Evolutionary conservation across 257 asterid species (phyloP).

Genomic region (Solanum tarapatanum): DNA sequence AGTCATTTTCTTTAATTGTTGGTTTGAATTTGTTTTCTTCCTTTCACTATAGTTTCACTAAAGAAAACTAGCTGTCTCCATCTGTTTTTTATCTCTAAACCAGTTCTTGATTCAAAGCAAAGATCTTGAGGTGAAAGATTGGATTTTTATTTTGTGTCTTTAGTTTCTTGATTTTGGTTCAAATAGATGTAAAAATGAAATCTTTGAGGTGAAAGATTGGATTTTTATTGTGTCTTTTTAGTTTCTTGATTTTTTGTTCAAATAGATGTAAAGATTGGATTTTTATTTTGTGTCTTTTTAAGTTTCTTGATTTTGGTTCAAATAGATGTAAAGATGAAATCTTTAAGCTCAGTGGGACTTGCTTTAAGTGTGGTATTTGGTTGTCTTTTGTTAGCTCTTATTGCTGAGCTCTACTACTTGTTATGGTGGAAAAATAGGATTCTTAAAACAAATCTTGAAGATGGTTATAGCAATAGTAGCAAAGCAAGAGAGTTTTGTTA

Average conservation of each 20-base stretch:
- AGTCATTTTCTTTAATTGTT: background rate
- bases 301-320: background rate
- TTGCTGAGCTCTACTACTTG: conserved; percentile 58
- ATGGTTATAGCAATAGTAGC: conserved; percentile 10
- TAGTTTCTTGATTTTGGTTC: background rate
- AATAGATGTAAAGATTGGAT: background rate
- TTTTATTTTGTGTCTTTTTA: background rate
- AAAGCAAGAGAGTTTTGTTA: conserved; percentile 10
- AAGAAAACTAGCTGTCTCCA: background rate
- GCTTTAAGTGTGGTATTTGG: conserved; percentile 60
- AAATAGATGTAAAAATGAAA: conserved; percentile 25
- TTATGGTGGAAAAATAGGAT: conserved; percentile 55
- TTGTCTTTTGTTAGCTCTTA: conserved; percentile 41
- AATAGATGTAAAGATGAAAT: conserved; percentile 30
- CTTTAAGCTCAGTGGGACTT: conserved; percentile 45
- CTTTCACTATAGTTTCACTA: background rate
- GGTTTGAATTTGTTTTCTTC: background rate
- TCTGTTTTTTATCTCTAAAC: background rate
- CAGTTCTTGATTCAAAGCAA: background rate
- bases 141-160: background rate
- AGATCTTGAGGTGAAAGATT: background rate
- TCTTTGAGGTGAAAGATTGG: conserved; percentile 23
- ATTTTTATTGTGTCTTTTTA: background rate
- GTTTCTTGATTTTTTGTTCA: background rate
- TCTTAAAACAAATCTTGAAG: conserved; percentile 16